Evolutionary conservation across 202 grass and related monocot species (phyloP), one percentile per base, ranked within the genome.

Genomic region (Carex sylvatica): DNA sequence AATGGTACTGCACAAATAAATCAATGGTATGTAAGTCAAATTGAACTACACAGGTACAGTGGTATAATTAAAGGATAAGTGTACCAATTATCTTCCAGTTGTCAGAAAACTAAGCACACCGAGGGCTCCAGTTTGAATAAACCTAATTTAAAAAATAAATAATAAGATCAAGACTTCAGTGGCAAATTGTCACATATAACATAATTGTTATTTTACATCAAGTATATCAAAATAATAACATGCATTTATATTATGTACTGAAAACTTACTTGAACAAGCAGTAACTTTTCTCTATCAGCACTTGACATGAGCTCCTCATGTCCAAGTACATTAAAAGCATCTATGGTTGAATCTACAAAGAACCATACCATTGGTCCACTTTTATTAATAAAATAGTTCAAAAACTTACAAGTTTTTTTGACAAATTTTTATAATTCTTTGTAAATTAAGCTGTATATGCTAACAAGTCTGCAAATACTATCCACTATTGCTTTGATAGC

Each of bases 91-190:
- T 85, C 62, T 90, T 95, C 96, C 96, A 98, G 77, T 80, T 84
- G 68, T 91, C 83, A 62, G 89, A 58, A 87, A 98, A 98, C 67
- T 90, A 86, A 86, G 91, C 84, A 81, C 92, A 95, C 22, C 77
- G 90, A 81, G 72, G 84, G 84, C 96, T 98, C 28, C 92, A 91
- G 82, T 88, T 88, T 92, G 96, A 98, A 88, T 92, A 98, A 88
- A 95, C 83, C 96, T 90, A 93, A 83, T 81, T 83, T 30, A 79
- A 74, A n/a, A 79, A 46, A 87, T 6, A 65, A 69, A 82, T 9
- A 22, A 78, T 1, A 58, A 38, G n/a, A 60, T 4, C 9, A 4
- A 40, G 53, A 59, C 73, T 59, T 59, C 74, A 78, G 30, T 60
- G 58, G 28, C 52, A 78, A 60, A 78, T 78, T 20, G 54, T 38